Percentiles rank a stretch among this genome's conserved stretches.
These are phyloP conservation scores for Rhodotorula glutinis DNA, from an alignment of 1,284 basidiomycete genomes.

Conservation along the genomic window DNA sequence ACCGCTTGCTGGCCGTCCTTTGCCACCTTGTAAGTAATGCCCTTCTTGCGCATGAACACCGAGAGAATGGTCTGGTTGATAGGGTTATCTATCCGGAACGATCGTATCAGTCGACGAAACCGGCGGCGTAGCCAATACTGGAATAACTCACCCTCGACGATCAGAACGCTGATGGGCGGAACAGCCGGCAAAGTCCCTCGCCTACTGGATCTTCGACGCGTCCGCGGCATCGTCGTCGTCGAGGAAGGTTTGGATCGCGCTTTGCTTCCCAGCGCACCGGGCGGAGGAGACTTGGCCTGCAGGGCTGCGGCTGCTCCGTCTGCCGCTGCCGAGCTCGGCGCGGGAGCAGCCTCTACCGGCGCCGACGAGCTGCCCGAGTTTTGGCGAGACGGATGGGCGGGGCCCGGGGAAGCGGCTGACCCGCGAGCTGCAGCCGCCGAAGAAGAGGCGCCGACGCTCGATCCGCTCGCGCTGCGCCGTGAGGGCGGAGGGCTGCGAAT, in stretches of 20 bases:
- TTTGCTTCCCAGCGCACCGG: not conserved
- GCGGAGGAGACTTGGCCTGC: not conserved
- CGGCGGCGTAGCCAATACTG: slow-evolving; percentile 8
- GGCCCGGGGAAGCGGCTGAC: not conserved
- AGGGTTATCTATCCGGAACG: slow-evolving; percentile 73
- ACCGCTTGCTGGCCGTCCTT: slow-evolving; percentile 95
- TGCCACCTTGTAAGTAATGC: slow-evolving; percentile 91
- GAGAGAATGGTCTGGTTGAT: slow-evolving; percentile 97
- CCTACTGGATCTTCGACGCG: slow-evolving; percentile 18
- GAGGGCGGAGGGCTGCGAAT: not conserved
- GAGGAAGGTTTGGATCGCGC: slow-evolving; percentile 1
- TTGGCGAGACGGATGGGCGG: slow-evolving; percentile 3
- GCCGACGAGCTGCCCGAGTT: not conserved
- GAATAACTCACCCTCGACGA: slow-evolving; percentile 74
- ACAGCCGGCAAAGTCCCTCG: slow-evolving; percentile 54
- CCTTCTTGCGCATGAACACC: slow-evolving; percentile 93
- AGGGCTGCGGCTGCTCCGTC: slow-evolving; percentile 5
- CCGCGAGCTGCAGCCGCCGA: not conserved
- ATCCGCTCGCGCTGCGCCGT: slow-evolving; percentile 13
- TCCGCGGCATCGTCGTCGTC: slow-evolving; percentile 5
- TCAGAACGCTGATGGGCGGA: slow-evolving; percentile 90
- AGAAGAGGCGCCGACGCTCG: slow-evolving; percentile 4
- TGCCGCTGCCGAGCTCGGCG: slow-evolving; percentile 8
- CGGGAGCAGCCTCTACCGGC: not conserved
- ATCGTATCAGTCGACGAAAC: not conserved